Conservation (phyloP, 306 rosid species). For the Casuarina glauca region DNA sequence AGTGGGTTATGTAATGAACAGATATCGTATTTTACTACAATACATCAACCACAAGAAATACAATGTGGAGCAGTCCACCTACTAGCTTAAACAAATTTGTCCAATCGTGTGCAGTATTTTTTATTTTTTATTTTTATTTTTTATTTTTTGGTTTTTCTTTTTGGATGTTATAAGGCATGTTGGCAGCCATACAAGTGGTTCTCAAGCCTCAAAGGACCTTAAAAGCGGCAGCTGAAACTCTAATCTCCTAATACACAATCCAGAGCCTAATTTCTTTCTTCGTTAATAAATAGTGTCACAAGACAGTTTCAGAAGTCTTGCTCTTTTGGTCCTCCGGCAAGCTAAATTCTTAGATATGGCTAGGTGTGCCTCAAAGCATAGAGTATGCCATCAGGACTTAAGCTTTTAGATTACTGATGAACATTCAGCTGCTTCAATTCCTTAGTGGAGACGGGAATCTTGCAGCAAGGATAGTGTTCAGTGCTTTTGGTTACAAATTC, state of each 20-base stretch:
- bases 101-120: background rate
- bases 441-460: background rate
- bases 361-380: background rate
- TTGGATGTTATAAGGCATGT: background rate
- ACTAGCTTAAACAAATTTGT: background rate
- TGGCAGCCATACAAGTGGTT: background rate
- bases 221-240: background rate
- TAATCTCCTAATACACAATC: background rate
- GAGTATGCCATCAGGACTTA: background rate
- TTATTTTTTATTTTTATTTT: too few species aligned
- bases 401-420: background rate
- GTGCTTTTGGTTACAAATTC: background rate
- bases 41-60: background rate
- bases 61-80: too few species aligned
- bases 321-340: background rate
- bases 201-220: background rate
- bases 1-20: background rate
- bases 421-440: background rate
- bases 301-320: background rate
- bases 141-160: too few species aligned
- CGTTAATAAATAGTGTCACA: background rate
- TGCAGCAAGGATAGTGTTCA: background rate
- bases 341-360: background rate
- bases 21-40: background rate
- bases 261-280: background rate